Evolutionary conservation across 805 yeast genomes (phyloP).

Genomic region (Vanderwaltozyma polyspora): DNA sequence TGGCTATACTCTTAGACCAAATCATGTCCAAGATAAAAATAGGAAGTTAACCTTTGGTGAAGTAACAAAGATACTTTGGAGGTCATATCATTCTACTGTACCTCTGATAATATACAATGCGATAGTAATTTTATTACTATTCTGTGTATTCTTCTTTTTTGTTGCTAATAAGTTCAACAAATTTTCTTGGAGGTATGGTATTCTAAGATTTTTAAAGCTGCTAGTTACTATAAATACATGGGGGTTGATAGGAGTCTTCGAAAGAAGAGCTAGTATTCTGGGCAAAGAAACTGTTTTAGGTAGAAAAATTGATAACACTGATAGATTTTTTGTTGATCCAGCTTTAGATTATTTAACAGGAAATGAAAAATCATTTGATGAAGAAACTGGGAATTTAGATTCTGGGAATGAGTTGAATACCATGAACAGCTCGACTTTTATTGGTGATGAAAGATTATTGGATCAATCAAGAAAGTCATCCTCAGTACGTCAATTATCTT

Average conservation of each 20-base stretch:
- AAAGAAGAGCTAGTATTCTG: constrained; percentile 17
- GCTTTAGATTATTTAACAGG: constrained; percentile 9
- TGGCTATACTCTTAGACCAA: constrained; percentile 16
- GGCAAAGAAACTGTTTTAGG: constrained; percentile 24
- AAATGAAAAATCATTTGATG: neutral
- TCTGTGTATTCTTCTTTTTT: constrained; percentile 10
- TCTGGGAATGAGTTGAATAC: neutral
- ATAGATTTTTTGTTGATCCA: constrained; percentile 21
- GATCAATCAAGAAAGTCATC: neutral
- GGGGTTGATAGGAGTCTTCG: constrained; percentile 25
- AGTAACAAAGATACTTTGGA: constrained; percentile 13
- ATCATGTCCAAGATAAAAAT: constrained; percentile 5
- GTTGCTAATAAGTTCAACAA: constrained; percentile 2
- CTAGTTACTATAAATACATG: constrained; percentile 24
- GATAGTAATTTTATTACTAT: constrained; percentile 10
- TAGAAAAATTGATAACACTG: constrained; percentile 20
- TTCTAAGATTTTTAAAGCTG: constrained; percentile 15
- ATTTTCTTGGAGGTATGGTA: constrained; percentile 16
- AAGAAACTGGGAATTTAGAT: neutral
- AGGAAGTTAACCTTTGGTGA: neutral
- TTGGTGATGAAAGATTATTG: neutral
- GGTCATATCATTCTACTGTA: constrained; percentile 19
- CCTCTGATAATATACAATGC: constrained; percentile 20
- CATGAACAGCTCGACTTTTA: neutral
- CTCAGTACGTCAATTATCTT: neutral